Evolutionary conservation across 176 grass and related monocot genomes (phyloP), one percentile per base, ranked within the genome.

Genomic region (Carex littledalei): DNA sequence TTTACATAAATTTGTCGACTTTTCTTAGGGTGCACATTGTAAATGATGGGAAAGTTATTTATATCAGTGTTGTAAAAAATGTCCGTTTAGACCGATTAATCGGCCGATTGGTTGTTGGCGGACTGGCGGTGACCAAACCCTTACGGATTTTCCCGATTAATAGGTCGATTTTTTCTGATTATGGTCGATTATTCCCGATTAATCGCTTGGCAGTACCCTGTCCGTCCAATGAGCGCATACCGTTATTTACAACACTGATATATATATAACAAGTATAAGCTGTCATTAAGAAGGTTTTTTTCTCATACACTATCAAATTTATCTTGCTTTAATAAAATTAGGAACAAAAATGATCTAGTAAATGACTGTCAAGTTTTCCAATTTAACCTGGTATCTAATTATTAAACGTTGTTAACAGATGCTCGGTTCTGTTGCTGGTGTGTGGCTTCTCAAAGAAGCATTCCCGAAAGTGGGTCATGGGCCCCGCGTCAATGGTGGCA

Each of bases 391-490:
- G 16, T 69, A 18, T 18, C n/a, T 67, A 22, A 52, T 84, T 55
- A 17, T 68, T 75, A 37, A 72, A 35, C 31, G 47, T 72, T 76
- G 45, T 80, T 57, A 20, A 78, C 82, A 99, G 96, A 93, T 95
- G 57, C 75, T 95, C 62, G 96, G 93, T 34, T 50, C 96, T 0
- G 77, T 92, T 84, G 45, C 89, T 29, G 91, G 96, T 79, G 93
- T 99, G 22, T 83, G 56, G 63, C 82, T 95, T 79, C 90, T 99
- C 61, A 86, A 49, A 82, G 61, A 75, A 60, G 26, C 60, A 80
- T 95, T 99, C 78, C 91, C 96, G 66, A 72, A 90, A 82, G 66
- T 99, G 17, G 96, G 96, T 49, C 88, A 95, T 56, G 96, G 96
- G 60, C 89, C 93, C 65, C 85, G 84, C 24, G 81, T 99, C 80